These are phyloP conservation scores for Cladobotryum protrusum DNA, from an alignment of 2,329 filamentous ascomycete genomes.

Conservation along the genomic window DNA sequence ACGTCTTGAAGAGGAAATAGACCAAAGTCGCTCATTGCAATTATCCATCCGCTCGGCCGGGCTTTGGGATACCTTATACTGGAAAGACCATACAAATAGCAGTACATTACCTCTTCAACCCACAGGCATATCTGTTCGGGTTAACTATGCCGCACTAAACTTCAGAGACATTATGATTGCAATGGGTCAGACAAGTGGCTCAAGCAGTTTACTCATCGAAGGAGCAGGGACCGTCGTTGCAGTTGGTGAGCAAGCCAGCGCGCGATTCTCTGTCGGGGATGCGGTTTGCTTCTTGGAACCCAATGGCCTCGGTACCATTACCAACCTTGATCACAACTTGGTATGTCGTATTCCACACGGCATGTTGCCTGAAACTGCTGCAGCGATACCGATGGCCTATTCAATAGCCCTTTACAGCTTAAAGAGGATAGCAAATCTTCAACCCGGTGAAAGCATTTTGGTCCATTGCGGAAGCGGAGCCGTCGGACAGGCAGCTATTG, in stretches of 20 bases:
- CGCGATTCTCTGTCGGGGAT: constrained; percentile 4
- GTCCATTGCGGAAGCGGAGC: constrained; percentile 18
- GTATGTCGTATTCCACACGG: constrained; percentile 1
- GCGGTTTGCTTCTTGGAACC: constrained; percentile 7
- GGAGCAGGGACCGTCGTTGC: constrained; percentile 5
- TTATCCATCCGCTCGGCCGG: constrained; percentile 4
- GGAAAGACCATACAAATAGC: constrained; percentile 1
- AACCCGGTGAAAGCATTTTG: constrained; percentile 16
- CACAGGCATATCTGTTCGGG: constrained; percentile 1
- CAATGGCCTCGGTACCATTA: constrained; percentile 7
- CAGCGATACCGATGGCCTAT: constrained; percentile 6
- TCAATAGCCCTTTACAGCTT: constrained; percentile 13
- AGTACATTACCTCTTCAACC: neutral
- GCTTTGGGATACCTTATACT: constrained; percentile 6
- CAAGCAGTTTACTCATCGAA: constrained; percentile 1
- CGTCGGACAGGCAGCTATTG: constrained; percentile 16
- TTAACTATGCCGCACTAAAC: constrained; percentile 7
- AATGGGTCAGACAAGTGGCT: constrained; percentile 3
- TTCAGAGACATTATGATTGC: constrained; percentile 7
- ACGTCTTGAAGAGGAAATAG: neutral
- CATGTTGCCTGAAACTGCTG: neutral
- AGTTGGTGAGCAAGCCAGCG: neutral
- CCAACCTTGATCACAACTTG: constrained; percentile 2
- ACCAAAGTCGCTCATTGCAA: neutral
- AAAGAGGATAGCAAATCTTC: constrained; percentile 19